Conservation (phyloP, 2,329 filamentous ascomycete genomes). For the Aspergillus aculeatinus region DNA sequence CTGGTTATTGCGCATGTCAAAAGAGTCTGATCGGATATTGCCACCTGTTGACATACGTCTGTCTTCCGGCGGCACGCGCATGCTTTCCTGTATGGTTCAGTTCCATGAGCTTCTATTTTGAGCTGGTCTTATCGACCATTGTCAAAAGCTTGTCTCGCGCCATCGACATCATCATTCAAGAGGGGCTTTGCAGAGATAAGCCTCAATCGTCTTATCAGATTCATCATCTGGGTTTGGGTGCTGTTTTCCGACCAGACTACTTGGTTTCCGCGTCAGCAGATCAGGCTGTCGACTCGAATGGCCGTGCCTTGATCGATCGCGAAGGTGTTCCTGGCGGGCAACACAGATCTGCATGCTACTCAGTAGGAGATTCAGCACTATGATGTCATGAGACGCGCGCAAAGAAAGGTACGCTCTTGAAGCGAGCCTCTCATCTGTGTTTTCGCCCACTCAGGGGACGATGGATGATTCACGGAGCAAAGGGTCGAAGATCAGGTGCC, state of each 20-base stretch:
- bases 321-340: background rate
- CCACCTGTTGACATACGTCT: background rate
- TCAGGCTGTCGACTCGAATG: background rate
- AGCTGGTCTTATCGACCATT: background rate
- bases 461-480: background rate
- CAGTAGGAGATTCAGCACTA: background rate
- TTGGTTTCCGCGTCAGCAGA: background rate
- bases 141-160: background rate
- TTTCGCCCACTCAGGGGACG: background rate
- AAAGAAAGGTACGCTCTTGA: background rate
- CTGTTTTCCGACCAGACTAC: background rate
- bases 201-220: too few relatives aligned
- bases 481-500: background rate
- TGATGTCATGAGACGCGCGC: background rate
- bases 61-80: background rate
- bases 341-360: background rate
- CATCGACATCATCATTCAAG: conserved; percentile 3
- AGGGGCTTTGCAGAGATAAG: background rate
- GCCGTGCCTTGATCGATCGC: background rate
- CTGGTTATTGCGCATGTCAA: background rate
- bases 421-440: background rate
- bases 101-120: background rate
- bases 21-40: background rate
- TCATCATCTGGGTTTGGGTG: too few relatives aligned
- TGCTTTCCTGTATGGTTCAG: background rate